Evolutionary conservation across 2,329 filamentous ascomycete genomes (phyloP).

Genomic region (Fusarium staphyleae): DNA sequence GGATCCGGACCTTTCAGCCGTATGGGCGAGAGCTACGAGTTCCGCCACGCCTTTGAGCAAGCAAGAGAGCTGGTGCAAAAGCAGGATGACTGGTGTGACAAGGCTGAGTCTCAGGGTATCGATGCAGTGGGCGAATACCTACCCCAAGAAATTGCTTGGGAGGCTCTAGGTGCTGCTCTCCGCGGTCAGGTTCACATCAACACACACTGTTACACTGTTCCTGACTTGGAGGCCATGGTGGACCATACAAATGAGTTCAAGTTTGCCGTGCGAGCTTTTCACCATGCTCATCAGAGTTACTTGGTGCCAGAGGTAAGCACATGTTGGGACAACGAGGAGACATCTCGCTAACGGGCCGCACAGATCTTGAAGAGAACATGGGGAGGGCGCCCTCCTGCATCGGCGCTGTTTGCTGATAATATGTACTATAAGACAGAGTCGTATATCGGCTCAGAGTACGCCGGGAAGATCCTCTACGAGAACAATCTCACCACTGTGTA

Average conservation of each 20-base stretch:
- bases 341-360: background rate
- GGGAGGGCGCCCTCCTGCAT: conserved; percentile 61
- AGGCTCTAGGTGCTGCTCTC: conserved; percentile 67
- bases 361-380: conserved; percentile 64
- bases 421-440: conserved; percentile 77
- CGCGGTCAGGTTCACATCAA: conserved; percentile 74
- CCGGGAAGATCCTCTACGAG: conserved; percentile 71
- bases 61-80: conserved; percentile 62
- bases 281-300: conserved; percentile 73
- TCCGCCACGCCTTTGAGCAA: conserved; percentile 71
- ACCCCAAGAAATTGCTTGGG: conserved; percentile 68
- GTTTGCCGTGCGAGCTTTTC: conserved; percentile 70
- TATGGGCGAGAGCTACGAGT: conserved; percentile 73
- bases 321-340: accelerated
- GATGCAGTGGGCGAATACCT: conserved; percentile 64
- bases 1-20: conserved; percentile 65
- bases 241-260: conserved; percentile 76
- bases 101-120: conserved; percentile 58
- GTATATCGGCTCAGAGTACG: conserved; percentile 69
- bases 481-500: conserved; percentile 70
- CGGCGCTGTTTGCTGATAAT: conserved; percentile 73
- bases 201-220: conserved; percentile 74
- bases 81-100: conserved; percentile 73
- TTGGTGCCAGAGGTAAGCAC: conserved; percentile 66
- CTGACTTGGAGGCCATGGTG: conserved; percentile 73